These are phyloP conservation scores for Cutaneotrichosporon spelunceum DNA, from an alignment of 1,284 basidiomycete species.

Conservation along the genomic window DNA sequence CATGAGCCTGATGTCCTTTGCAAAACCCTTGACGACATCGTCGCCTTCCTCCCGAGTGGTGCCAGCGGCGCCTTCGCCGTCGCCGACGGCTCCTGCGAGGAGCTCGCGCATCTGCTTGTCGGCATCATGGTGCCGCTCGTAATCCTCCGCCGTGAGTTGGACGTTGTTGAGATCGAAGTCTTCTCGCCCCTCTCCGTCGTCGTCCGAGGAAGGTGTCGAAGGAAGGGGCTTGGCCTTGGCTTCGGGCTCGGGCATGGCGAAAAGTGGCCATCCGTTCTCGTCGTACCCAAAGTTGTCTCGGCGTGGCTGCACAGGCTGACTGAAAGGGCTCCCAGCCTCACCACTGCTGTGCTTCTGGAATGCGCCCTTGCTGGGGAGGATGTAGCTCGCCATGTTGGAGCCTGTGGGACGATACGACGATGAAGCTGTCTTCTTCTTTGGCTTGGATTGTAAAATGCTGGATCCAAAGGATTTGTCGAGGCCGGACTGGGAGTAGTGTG, in stretches of 20 bases:
- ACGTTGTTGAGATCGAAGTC: slow-evolving; percentile 40
- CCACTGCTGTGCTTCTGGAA: slow-evolving; percentile 13
- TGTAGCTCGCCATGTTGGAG: slow-evolving; percentile 28
- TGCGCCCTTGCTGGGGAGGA: slow-evolving; percentile 40
- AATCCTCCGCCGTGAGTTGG: slow-evolving; percentile 39
- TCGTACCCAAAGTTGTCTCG: slow-evolving; percentile 22
- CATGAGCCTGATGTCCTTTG: slow-evolving; percentile 65
- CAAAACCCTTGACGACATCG: slow-evolving; percentile 68
- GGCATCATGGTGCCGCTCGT: slow-evolving; percentile 51
- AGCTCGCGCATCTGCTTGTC: slow-evolving; percentile 57
- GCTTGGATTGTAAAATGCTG: slow-evolving; percentile 14
- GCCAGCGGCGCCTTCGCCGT: slow-evolving; percentile 43
- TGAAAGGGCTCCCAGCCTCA: slow-evolving; percentile 8
- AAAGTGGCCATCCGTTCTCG: slow-evolving; percentile 27
- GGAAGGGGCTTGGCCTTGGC: not conserved
- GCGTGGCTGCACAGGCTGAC: not conserved
- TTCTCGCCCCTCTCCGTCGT: slow-evolving; percentile 35
- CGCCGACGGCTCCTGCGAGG: slow-evolving; percentile 52
- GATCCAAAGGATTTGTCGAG: slow-evolving; percentile 14
- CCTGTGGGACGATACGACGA: not conserved
- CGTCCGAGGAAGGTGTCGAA: not conserved
- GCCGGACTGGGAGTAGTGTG: not conserved
- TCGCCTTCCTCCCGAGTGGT: slow-evolving; percentile 58
- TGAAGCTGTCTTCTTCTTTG: slow-evolving; percentile 6
- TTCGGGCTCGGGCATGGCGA: not conserved